These are phyloP conservation scores for Exophiala spinifera DNA, from an alignment of 2,329 filamentous ascomycete species.

Conservation along the genomic window DNA sequence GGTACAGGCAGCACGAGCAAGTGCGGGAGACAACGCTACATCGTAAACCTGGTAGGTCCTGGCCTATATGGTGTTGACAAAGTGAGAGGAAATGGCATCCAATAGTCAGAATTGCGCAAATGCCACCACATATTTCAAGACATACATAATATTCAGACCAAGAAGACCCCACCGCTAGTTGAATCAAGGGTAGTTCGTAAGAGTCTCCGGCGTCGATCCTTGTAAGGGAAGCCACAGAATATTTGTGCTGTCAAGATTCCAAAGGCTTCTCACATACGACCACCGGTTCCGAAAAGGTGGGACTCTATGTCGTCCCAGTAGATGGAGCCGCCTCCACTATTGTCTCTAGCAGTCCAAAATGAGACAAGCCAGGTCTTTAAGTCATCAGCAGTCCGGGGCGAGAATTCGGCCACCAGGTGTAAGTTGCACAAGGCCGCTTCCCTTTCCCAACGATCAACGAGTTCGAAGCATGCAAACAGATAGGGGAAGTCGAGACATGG, in stretches of 20 bases:
- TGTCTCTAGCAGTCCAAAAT: constrained; percentile 6
- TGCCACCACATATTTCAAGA: too few relatives aligned
- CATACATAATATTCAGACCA: too few relatives aligned
- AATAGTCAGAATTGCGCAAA: too few relatives aligned
- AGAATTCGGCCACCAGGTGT: constrained; percentile 6
- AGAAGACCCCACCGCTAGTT: not conserved
- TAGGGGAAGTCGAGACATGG: constrained; percentile 5
- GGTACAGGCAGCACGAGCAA: not conserved
- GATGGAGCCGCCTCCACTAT: not conserved
- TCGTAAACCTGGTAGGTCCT: too few relatives aligned
- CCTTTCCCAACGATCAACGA: not conserved
- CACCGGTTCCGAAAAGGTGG: not conserved
- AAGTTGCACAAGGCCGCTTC: not conserved
- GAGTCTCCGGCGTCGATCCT: too few relatives aligned
- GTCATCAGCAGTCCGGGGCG: not conserved
- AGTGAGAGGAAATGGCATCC: too few relatives aligned
- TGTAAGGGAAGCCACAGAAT: too few relatives aligned
- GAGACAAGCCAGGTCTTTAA: constrained; percentile 1
- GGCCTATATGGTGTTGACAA: too few relatives aligned
- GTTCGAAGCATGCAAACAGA: constrained; percentile 4
- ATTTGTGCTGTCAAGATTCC: not conserved
- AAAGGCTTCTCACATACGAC: not conserved
- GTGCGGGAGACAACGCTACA: too few relatives aligned
- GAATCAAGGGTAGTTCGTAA: not conserved
- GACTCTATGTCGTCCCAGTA: constrained; percentile 3